Conservation (phyloP, 2,329 filamentous ascomycete species). For the Zymoseptoria passerinii region DNA sequence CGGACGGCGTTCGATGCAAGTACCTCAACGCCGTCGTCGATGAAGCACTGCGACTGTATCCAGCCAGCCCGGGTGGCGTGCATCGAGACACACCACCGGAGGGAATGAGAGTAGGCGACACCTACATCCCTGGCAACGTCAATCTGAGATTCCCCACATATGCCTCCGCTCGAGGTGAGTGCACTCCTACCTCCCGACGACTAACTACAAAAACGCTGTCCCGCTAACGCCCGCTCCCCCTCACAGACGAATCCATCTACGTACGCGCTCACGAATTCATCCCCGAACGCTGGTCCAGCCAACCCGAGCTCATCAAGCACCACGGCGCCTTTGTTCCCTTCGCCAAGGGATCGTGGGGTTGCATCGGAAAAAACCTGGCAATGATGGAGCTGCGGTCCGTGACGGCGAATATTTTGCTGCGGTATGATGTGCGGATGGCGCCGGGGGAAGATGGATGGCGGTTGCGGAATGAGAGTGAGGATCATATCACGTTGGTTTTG, state of each 20-base stretch:
- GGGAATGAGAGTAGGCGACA: constrained; percentile 27
- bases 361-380: constrained; percentile 33
- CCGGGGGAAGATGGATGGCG: constrained; percentile 27
- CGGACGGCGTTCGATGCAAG: constrained; percentile 9
- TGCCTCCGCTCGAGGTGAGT: constrained; percentile 18
- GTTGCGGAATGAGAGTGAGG: constrained; percentile 25
- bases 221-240: not conserved
- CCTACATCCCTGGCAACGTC: constrained; percentile 27
- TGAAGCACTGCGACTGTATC: constrained; percentile 32
- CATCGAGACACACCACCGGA: constrained; percentile 29
- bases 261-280: constrained; percentile 24
- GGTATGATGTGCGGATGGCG: constrained; percentile 31
- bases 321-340: constrained; percentile 31
- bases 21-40: constrained; percentile 32
- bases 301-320: constrained; percentile 29
- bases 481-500: constrained; percentile 28
- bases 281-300: constrained; percentile 32
- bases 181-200: no score
- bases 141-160: constrained; percentile 14
- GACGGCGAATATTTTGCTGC: constrained; percentile 26
- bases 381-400: constrained; percentile 31
- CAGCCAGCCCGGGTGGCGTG: constrained; percentile 26
- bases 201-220: no score
- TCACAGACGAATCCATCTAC: constrained; percentile 23
- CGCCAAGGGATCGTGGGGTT: constrained; percentile 27